These are phyloP conservation scores for Cutaneotrichosporon mucoides DNA, from an alignment of 1,284 basidiomycete species.

Conservation along the genomic window DNA sequence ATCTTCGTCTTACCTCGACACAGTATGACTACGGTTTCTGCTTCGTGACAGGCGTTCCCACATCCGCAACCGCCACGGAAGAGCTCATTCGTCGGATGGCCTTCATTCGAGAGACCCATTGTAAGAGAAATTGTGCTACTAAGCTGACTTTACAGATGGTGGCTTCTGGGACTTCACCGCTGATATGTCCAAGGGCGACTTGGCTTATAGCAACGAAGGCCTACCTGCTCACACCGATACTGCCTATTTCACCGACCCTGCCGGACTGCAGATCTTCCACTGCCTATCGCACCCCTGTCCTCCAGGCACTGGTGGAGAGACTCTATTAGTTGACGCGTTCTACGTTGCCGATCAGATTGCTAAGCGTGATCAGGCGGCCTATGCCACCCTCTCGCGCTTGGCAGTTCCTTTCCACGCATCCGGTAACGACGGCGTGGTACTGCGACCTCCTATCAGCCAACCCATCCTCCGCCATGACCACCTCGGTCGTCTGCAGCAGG, in stretches of 20 bases:
- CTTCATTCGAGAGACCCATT: conserved; percentile 91
- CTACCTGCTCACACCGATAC: conserved; percentile 93
- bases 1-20: too few species aligned
- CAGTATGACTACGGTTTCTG: conserved; percentile 85
- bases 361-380: conserved; percentile 67
- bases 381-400: conserved; percentile 65
- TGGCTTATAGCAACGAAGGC: conserved; percentile 78
- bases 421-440: conserved; percentile 64
- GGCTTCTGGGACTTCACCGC: conserved; percentile 97
- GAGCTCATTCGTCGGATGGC: conserved; percentile 69
- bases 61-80: conserved; percentile 79
- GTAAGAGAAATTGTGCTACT: conserved; percentile 47
- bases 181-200: conserved; percentile 83
- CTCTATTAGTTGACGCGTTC: conserved; percentile 91
- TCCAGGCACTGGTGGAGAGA: conserved; percentile 74
- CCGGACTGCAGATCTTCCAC: conserved; percentile 92
- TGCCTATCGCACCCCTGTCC: conserved; percentile 70
- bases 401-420: conserved; percentile 82
- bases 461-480: conserved; percentile 66
- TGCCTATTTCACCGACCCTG: conserved; percentile 90
- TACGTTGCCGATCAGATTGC: conserved; percentile 77
- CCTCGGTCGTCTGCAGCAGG: conserved; percentile 63
- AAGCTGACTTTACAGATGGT: conserved; percentile 58
- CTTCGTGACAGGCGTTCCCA: conserved; percentile 76
- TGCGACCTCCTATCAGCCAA: conserved; percentile 57